Conservation (phyloP, 2,329 filamentous ascomycete species). For the Albophoma yamanashiensis region DNA sequence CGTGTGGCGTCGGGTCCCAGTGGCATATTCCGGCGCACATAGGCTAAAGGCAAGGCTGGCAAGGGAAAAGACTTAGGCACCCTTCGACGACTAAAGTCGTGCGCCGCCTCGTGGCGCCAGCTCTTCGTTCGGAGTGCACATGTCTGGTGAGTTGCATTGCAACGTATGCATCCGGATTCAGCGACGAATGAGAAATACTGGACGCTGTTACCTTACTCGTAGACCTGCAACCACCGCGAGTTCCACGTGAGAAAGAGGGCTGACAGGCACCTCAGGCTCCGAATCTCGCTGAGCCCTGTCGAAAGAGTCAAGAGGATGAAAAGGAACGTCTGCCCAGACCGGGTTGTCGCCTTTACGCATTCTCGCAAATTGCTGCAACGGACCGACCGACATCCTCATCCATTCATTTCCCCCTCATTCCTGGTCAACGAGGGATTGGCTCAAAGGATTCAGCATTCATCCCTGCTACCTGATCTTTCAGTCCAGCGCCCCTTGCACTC, state of each 20-base stretch:
- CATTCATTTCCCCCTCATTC: background rate
- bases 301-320: background rate
- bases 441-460: background rate
- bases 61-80: too few species aligned
- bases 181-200: background rate
- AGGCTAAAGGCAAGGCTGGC: background rate
- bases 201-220: background rate
- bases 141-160: background rate
- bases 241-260: background rate
- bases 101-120: background rate
- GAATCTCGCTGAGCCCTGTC: background rate
- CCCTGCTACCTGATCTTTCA: background rate
- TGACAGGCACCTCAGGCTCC: background rate
- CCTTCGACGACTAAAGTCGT: background rate
- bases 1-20: background rate
- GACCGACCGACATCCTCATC: background rate
- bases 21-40: background rate
- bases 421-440: background rate
- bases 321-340: background rate
- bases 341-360: background rate
- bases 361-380: background rate
- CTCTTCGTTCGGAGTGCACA: background rate
- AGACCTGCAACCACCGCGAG: background rate
- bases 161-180: background rate
- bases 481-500: background rate